Conservation (phyloP, 352 stramenopile species). For the Phytophthora ohioensis region DNA sequence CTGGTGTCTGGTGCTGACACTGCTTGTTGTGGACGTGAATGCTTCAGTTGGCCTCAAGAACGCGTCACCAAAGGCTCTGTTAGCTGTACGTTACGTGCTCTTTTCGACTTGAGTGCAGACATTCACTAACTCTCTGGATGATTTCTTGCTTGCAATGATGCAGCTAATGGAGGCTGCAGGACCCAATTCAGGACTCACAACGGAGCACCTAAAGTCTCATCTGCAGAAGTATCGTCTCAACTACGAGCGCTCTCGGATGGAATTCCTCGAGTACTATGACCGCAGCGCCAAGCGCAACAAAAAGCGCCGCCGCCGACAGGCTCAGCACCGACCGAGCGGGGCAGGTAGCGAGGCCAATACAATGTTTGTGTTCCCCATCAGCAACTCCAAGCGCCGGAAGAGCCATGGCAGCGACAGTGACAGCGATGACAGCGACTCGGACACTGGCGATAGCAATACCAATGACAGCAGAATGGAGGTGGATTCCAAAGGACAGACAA, state of each 20-base stretch:
- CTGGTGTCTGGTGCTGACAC: conserved; percentile 9
- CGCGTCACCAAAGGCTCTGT: conserved; percentile 83
- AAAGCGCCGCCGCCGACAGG: conserved; percentile 56
- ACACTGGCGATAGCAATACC: conserved; percentile 33
- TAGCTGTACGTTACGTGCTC: conserved; percentile 52
- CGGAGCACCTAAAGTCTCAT: conserved; percentile 90
- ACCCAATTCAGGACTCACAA: conserved; percentile 72
- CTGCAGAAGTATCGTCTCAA: conserved; percentile 91
- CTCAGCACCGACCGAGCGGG: conserved; percentile 37
- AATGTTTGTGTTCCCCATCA: conserved; percentile 88
- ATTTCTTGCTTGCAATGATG: conserved; percentile 21
- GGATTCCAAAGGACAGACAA: conserved; percentile 24
- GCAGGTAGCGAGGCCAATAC: conserved; percentile 57
- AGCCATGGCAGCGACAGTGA: conserved; percentile 46
- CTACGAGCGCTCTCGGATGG: conserved; percentile 83
- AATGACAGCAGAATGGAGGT: conserved; percentile 43
- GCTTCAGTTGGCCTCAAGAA: conserved; percentile 88
- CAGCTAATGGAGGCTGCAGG: conserved; percentile 78
- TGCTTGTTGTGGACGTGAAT: conserved; percentile 4
- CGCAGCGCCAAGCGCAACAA: conserved; percentile 73
- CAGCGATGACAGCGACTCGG: conserved; percentile 50
- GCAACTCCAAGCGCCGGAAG: conserved; percentile 56
- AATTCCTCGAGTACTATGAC: conserved; percentile 90
- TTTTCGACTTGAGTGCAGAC: conserved; percentile 1
- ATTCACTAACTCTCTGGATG: conserved; percentile 15